Conservation (phyloP, 2,329 filamentous ascomycete species). For the Ceratocystis eucalypticola region DNA sequence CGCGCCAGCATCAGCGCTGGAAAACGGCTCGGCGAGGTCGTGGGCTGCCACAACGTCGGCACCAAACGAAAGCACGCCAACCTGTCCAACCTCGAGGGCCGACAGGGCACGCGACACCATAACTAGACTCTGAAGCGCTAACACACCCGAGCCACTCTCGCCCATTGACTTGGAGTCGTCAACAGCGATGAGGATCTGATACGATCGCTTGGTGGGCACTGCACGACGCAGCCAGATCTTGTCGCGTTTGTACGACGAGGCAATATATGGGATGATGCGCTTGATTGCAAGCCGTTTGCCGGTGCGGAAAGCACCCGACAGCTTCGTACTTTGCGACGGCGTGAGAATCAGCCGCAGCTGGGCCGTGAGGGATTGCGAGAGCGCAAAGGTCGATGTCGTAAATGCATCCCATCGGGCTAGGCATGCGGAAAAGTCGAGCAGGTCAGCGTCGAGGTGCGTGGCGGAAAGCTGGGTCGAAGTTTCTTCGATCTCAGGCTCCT, state of each 20-base stretch:
- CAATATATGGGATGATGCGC: constrained; percentile 98
- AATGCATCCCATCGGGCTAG: constrained; percentile 73
- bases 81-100: constrained; percentile 88
- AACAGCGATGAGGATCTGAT: constrained; percentile 94
- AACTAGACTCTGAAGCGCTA: constrained; percentile 88
- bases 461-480: constrained; percentile 52
- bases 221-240: constrained; percentile 99
- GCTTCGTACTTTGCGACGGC: constrained; percentile 87
- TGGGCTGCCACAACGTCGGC: constrained; percentile 73
- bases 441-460: constrained; percentile 51
- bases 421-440: constrained; percentile 42
- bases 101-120: constrained; percentile 76
- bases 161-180: constrained; percentile 94
- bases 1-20: constrained; percentile 32
- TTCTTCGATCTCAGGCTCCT: constrained; percentile 38
- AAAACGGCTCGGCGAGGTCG: constrained; percentile 66
- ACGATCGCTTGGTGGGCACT: constrained; percentile 82
- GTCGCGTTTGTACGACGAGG: constrained; percentile 94
- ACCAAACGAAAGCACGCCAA: constrained; percentile 86
- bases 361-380: constrained; percentile 81
- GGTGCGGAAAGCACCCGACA: constrained; percentile 91
- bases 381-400: constrained; percentile 68
- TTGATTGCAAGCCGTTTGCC: constrained; percentile 98
- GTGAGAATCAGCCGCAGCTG: constrained; percentile 91
- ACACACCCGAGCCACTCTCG: constrained; percentile 56